Base-by-base conservation (phyloP, 2,329 filamentous ascomycete species). In the Penicillium hesseltinei region DNA sequence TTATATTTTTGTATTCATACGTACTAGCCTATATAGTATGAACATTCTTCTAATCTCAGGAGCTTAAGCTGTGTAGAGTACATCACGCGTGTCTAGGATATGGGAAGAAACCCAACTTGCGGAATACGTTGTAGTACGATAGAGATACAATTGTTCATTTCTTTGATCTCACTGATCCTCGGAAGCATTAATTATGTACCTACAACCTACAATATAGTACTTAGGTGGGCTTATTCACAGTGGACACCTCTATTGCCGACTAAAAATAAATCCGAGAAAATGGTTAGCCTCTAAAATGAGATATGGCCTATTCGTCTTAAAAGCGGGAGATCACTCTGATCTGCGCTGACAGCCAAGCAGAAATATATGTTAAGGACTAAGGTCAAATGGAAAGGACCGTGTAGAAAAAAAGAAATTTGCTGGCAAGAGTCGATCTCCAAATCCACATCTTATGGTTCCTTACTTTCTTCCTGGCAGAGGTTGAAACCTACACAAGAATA, bases 261-360 rank as follows among this genome's bases (percentile, higher is more conserved):
- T 44, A 27, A 27, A 44, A 44, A n/a, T 27, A 44, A 44, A 27
- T 17, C 4, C 17, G 17, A 44, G 38, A 21, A 19, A 35, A 44
- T 19, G 17, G 9, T 29, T 38, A 38, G 17, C 31, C 36, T 42
- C 39, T 25, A 35, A 35, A 44, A 42, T 40, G 15, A 35, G 49
- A 42, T 25, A 27, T 23, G 19, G 7, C 19, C 15, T 27, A 42
- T 56, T 45, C 33, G 33, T 45, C 48, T 35, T 52, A 11, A 29
- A 53, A 52, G 42, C 48, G 42, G 49, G 49, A 52, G 35, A 56
- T 53, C 54, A 53, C 49, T 47, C 48, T 42, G 42, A 53, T 56
- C 42, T 56, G 27, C 54, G 21, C 11, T 40, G 23, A 39, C 45
- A 39, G 25, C 54, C 45, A 43, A 38, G 23, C 29, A 35, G 17